Conservation (phyloP, 495 filamentous ascomycete genomes). For the Aspergillus saccharolyticus region DNA sequence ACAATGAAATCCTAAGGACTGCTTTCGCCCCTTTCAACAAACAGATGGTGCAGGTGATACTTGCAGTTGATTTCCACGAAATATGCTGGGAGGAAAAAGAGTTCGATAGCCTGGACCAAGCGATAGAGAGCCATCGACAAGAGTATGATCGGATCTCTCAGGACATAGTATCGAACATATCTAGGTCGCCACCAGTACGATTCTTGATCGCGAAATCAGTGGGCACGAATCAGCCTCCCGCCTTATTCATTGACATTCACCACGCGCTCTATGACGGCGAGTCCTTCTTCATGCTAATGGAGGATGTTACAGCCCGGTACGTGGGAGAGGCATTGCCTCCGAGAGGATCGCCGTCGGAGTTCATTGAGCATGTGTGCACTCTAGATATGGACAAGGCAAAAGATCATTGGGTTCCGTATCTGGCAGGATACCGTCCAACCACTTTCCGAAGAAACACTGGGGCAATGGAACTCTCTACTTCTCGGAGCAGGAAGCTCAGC, state of each 20-base stretch:
- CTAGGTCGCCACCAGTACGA: constrained; percentile 21
- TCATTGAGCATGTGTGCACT: constrained; percentile 39
- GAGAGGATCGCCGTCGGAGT: constrained; percentile 24
- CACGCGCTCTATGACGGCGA: constrained; percentile 88
- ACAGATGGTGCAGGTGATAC: constrained; percentile 64
- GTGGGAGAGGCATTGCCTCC: constrained; percentile 6
- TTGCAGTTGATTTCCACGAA: constrained; percentile 17
- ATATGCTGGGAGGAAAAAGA: constrained; percentile 20
- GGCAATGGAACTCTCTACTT: constrained; percentile 2
- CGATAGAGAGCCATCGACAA: constrained; percentile 2
- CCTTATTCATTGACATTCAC: constrained; percentile 29
- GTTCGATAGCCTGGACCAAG: constrained; percentile 15
- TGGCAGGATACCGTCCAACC: constrained; percentile 37
- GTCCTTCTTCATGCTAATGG: constrained; percentile 64
- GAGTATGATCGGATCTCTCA: constrained; percentile 15
- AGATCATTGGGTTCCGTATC: constrained; percentile 62
- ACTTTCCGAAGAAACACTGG: constrained; percentile 21
- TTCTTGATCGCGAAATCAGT: constrained; percentile 18
- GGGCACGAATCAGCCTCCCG: constrained; percentile 9
- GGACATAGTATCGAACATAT: constrained; percentile 25
- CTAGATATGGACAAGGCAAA: constrained; percentile 50
- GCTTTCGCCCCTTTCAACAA: constrained; percentile 51
- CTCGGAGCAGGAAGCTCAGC: constrained; percentile 17
- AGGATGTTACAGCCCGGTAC: constrained; percentile 45
- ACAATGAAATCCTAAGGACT: constrained; percentile 64